Conservation (phyloP, 1,139 yeast species). For the Suhomyces bribrorum region DNA sequence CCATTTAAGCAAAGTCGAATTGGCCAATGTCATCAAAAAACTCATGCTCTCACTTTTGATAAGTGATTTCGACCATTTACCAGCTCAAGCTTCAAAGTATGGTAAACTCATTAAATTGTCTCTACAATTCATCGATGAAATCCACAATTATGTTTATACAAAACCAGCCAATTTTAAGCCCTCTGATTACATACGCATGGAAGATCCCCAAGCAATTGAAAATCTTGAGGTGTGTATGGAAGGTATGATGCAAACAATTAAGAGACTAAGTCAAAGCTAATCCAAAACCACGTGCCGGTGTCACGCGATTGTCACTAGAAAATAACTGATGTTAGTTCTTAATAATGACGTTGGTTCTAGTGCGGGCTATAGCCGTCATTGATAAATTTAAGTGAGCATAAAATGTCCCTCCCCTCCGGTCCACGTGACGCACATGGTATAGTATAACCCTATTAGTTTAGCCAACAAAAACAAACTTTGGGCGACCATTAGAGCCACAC, state of each 20-base stretch:
- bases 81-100: conserved; percentile 25
- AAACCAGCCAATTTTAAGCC: conserved; percentile 11
- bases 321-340: neutral
- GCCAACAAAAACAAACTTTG: too few species aligned
- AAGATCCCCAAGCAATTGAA: conserved; percentile 11
- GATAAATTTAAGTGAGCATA: neutral
- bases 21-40: conserved; percentile 34
- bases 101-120: conserved; percentile 29
- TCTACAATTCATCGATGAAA: conserved; percentile 28
- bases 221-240: conserved; percentile 23
- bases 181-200: conserved; percentile 16
- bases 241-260: conserved; percentile 19
- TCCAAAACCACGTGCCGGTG: neutral
- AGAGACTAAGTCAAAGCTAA: neutral
- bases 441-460: too few species aligned
- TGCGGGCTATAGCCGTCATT: neutral
- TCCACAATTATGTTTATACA: conserved; percentile 25
- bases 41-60: conserved; percentile 36
- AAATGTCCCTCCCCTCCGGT: too few species aligned
- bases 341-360: neutral
- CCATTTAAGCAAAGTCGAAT: conserved; percentile 25
- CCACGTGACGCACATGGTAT: too few species aligned
- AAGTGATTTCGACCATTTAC: conserved; percentile 29
- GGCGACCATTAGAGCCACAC: too few species aligned
- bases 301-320: neutral